A percentile compares a stretch with the other conserved stretches of the same genome.
Evolutionary conservation across 805 yeast species (phyloP).

Genomic region (Maudiozyma serrabonitensis): DNA sequence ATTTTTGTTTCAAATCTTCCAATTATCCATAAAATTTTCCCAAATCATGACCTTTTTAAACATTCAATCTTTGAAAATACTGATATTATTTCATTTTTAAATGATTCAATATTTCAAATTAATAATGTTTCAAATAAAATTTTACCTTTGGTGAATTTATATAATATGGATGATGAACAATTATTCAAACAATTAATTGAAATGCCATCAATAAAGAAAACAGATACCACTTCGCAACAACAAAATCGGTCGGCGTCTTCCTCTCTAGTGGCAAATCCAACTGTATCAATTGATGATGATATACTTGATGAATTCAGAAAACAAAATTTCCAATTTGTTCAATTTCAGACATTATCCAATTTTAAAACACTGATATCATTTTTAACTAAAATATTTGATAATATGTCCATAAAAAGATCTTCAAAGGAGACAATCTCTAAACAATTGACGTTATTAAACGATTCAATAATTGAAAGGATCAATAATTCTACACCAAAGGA

Average conservation of each 20-base stretch:
- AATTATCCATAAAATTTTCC: slow-evolving; percentile 20
- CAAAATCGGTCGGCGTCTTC: too few relatives aligned
- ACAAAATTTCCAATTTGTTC: slow-evolving; percentile 17
- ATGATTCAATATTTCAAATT: slow-evolving; percentile 6
- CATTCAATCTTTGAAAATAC: slow-evolving; percentile 16
- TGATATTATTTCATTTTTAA: slow-evolving; percentile 18
- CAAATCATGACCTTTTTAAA: slow-evolving; percentile 24
- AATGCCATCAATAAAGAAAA: neutral
- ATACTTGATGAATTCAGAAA: slow-evolving; percentile 4
- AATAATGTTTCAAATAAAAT: slow-evolving; percentile 7
- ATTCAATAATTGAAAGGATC: slow-evolving; percentile 15
- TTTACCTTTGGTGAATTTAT: slow-evolving; percentile 7
- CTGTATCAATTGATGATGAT: slow-evolving; percentile 4
- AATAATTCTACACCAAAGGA: slow-evolving; percentile 15
- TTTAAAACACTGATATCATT: slow-evolving; percentile 18
- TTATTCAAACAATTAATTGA: slow-evolving; percentile 6
- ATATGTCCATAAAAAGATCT: slow-evolving; percentile 21
- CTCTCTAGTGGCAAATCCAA: neutral
- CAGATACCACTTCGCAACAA: neutral
- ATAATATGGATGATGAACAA: slow-evolving; percentile 1
- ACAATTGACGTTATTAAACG: slow-evolving; percentile 18
- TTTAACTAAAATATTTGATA: slow-evolving; percentile 22
- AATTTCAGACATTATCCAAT: slow-evolving; percentile 22
- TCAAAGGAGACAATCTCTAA: slow-evolving; percentile 18
- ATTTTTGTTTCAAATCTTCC: slow-evolving; percentile 22